Evolutionary conservation across 257 asterid genomes (phyloP), one percentile per base, ranked within the genome.

Genomic region (Paraleonurus japonicus): DNA sequence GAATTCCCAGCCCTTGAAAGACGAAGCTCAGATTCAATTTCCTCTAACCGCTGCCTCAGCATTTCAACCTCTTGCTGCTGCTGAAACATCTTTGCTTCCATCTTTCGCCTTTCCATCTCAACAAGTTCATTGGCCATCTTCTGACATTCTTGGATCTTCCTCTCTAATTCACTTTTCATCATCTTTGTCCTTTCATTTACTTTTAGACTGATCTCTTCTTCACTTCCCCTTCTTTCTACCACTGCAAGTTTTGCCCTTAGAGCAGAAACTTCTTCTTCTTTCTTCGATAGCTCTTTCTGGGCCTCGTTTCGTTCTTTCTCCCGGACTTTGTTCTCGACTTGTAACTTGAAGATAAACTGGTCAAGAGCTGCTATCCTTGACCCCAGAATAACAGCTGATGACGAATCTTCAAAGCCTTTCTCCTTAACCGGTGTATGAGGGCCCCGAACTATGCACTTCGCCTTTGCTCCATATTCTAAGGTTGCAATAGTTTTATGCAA

Each of bases 391-490:
- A 79, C 73, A 4, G 92, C 88, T 2, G 92, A 81, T 1, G 97
- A 85, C 61, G 96, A 84, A 74, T 95, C 97, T 33, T 95, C 99
- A 8, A 73, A 61, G 0, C 87, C 89, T 61, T 86, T 92, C 16
- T 90, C 97, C 67, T 90, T 90, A 39, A 71, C 45, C 0, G 96
- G 99, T 0, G 96, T 85, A 47, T 84, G 90, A 53, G 95, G 95
- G 10, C 90, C 91, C 37, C 99, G 89, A 32, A 94, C 87, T 20
- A 94, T 94, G 58, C 99, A 94, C 80, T 94, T 94, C 1, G 99
- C 99, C 71, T 94, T 94, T 0, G 99, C 97, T 16, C 99, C 99
- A 28, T 94, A 94, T 59, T 94, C 99, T 57, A 94, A 81, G 11
- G 99, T 94, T 4, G 96, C 92, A 43, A 94, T 81, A 7, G 99